phyloP scores from a whole-genome alignment of 2,329 filamentous ascomycete species.

The Blumeria hordei region DNA sequence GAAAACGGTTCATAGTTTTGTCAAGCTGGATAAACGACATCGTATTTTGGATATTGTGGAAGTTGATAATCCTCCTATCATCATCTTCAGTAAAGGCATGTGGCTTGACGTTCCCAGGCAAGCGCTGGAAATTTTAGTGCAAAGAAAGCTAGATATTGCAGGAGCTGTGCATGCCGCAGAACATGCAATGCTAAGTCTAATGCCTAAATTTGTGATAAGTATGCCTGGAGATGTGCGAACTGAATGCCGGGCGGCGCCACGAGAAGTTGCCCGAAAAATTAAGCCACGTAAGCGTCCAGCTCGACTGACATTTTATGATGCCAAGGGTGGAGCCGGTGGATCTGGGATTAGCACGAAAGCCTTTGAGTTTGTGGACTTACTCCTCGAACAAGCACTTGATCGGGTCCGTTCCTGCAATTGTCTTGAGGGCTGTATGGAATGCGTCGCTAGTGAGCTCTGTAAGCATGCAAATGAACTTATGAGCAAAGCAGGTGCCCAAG shows the following conservation, averaged over 20 bases:
- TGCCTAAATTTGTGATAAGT: slow-evolving; percentile 77
- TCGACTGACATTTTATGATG: slow-evolving; percentile 79
- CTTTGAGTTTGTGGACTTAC: slow-evolving; percentile 69
- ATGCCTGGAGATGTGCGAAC: slow-evolving; percentile 82
- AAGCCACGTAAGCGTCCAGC: slow-evolving; percentile 61
- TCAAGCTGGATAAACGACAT: slow-evolving; percentile 74
- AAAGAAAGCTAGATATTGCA: slow-evolving; percentile 51
- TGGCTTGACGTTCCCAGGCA: slow-evolving; percentile 76
- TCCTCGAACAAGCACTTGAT: slow-evolving; percentile 52
- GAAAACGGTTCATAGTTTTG: slow-evolving; percentile 84
- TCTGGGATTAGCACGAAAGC: slow-evolving; percentile 78
- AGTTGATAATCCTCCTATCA: slow-evolving; percentile 79
- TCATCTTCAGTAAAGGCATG: slow-evolving; percentile 68
- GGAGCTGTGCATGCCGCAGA: slow-evolving; percentile 87
- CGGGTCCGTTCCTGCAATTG: slow-evolving; percentile 59
- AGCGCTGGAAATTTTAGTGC: slow-evolving; percentile 57
- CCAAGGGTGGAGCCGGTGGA: slow-evolving; percentile 65
- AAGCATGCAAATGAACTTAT: slow-evolving; percentile 76
- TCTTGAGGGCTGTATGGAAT: slow-evolving; percentile 64
- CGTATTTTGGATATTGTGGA: slow-evolving; percentile 78
- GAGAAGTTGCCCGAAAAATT: slow-evolving; percentile 49
- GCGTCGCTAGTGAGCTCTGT: slow-evolving; percentile 65
- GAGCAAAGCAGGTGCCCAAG: slow-evolving; percentile 69
- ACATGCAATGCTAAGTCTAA: slow-evolving; percentile 64
- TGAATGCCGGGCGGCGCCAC: slow-evolving; percentile 61